These are phyloP conservation scores for Nannochloropsis granulata DNA, from an alignment of 108 stramenopile species.

Conservation along the genomic window DNA sequence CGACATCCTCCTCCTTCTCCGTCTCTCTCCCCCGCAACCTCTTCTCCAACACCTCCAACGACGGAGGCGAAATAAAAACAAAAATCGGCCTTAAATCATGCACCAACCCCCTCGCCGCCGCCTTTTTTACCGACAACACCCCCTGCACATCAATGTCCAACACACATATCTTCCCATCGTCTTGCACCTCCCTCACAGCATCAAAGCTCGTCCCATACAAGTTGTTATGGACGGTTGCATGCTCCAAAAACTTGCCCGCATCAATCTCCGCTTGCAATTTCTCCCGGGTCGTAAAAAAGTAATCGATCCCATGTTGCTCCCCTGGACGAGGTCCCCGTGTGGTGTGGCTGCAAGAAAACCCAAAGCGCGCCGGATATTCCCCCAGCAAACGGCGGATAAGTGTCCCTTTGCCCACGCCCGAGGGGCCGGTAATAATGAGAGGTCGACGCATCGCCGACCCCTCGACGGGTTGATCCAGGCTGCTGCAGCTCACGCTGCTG, in stretches of 20 bases:
- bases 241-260: constrained; percentile 59
- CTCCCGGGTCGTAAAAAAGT: constrained; percentile 66
- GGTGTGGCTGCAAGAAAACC: constrained; percentile 73
- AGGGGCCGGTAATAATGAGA: constrained; percentile 40
- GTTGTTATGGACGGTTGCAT: constrained; percentile 90
- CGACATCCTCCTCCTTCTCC: constrained; percentile 66
- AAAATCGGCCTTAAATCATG: constrained; percentile 40
- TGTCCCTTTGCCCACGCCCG: constrained; percentile 48
- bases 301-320: constrained; percentile 53
- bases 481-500: not conserved
- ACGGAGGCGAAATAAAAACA: constrained; percentile 81
- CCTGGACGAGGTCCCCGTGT: constrained; percentile 62
- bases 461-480: not conserved
- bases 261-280: constrained; percentile 56
- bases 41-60: constrained; percentile 62
- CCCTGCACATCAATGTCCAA: constrained; percentile 78
- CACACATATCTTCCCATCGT: constrained; percentile 65
- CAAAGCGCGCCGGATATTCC: constrained; percentile 21
- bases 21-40: constrained; percentile 68
- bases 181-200: constrained; percentile 61
- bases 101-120: constrained; percentile 42
- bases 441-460: constrained; percentile 5
- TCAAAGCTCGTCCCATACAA: constrained; percentile 78
- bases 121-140: constrained; percentile 30
- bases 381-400: constrained; percentile 35